Evolutionary conservation across 163 green algal species (phyloP), one percentile per base, ranked within the genome.

Genomic region (Trebouxia gelatinosa): DNA sequence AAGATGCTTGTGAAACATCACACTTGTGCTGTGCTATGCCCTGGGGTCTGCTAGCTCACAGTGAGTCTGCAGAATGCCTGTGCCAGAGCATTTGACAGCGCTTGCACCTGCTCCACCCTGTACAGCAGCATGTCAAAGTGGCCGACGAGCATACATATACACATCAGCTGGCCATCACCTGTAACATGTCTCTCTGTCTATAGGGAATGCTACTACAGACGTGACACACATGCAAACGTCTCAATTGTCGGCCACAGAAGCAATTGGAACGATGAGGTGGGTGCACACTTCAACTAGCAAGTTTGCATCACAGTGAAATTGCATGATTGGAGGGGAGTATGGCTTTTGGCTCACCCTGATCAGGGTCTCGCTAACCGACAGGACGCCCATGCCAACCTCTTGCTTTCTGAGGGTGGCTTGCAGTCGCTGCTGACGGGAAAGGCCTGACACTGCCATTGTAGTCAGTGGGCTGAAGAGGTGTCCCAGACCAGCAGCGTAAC

Each of bases 391-490:
- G 26, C 50, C 71, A 46, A 57, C 39, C 35, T 61, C 71, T 26
- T 28, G 35, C 31, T 58, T 58, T 38, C 17, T 31, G 13, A 46
- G 9, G 31, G 17, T 35, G 16, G 50, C 50, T 32, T 35, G 32
- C 7, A 34, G 64, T 29, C 62, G 39, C 28, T 37, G 28, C 28
- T 39, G 40, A 29, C 28, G 7, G 7, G 21, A 31, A 29, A 76
- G 40, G 29, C 68, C 68, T 23, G 68, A 26, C 37, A 61, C 48
- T 34, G 83, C 83, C 16, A 83, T 13, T 0, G 83, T 87, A 23
- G 82, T 34, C 26, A 87, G 39, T 0, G 83, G 83, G 2, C 54
- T 68, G 51, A 85, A 61, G 17, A 85, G 72, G 74, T 87, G 83
- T 32, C 78, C 67, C 57, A 87, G 65, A 0, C 83, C 83, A 19